A percentile compares a stretch with the other conserved stretches of the same genome.
These are phyloP conservation scores for Yarrowia sp. DNA, from an alignment of 805 yeast genomes.

Conservation along the genomic window DNA sequence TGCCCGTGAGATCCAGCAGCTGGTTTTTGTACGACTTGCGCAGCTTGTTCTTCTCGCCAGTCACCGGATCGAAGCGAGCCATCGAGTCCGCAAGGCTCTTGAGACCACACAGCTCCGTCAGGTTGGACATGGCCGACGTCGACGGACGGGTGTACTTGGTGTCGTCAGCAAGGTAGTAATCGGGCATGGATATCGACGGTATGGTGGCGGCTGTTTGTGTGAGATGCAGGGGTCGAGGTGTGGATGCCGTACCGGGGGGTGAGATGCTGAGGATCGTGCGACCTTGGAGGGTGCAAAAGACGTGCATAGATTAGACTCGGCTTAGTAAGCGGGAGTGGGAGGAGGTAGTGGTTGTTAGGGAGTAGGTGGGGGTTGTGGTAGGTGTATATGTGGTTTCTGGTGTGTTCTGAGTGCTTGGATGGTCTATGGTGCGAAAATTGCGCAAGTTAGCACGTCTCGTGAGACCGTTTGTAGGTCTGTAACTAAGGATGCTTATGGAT, in stretches of 20 bases:
- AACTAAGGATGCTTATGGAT: no score
- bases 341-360: no score
- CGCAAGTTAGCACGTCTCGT: no score
- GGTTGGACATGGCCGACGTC: constrained; percentile 64
- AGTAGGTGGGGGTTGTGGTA: no score
- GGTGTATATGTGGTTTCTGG: no score
- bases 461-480: no score
- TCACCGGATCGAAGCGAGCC: constrained; percentile 83
- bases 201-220: not conserved
- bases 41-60: constrained; percentile 86
- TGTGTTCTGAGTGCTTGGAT: no score
- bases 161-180: constrained; percentile 23
- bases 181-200: constrained; percentile 13
- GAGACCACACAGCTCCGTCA: constrained; percentile 66
- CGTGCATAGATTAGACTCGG: not conserved
- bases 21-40: constrained; percentile 95
- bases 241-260: not conserved
- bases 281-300: constrained; percentile 1
- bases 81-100: constrained; percentile 69
- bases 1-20: constrained; percentile 75
- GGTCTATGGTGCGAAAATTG: no score
- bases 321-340: not conserved
- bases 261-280: constrained; percentile 3
- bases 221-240: not conserved
- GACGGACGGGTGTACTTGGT: constrained; percentile 27